Evolutionary conservation across 192 early-diverging fungal genomes (phyloP), one percentile per base, ranked within the genome.

Genomic region (Piromyces sp.): DNA sequence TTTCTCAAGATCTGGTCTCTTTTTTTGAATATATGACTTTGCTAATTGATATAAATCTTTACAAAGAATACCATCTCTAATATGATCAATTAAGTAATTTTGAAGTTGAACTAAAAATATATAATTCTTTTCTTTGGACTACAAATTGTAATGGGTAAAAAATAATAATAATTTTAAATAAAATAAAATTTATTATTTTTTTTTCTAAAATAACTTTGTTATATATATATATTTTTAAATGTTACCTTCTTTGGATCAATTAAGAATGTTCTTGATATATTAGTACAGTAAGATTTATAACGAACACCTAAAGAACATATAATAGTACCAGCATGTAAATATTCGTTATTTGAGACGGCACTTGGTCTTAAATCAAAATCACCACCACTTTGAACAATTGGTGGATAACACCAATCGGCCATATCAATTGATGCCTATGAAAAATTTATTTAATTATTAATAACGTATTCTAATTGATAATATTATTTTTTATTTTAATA

Each of bases 371-470:
- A 87, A 82, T 97, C 93, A 85, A 96, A 99, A 38, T 91, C 88
- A 51, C 97, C 97, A 81, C 98, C 98, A 87, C 95, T 96, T 87
- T 98, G 97, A 82, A 99, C 93, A 80, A 97, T 95, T 13, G 98
- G 98, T 13, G 92, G 87, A 78, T 96, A 95, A 83, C 95, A 95
- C 94, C 94, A 95, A 79, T 99, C 98, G 15, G 91, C 86, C 81
- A 90, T 88, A 26, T 92, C 93, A 37, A 89, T 85, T 68, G 51
- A n/a, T 68, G 51, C 51, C 51, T 68, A n/a, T n/a, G 4, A n/a
- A 68, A 68, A n/a, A 13, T 13, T 22, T 38, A 38, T 13, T 14
- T 38, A 1, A 38, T 38, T 38, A 38, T 13, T 38, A 38, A 14
- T 38, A 38, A n/a, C n/a, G n/a, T n/a, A n/a, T n/a, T n/a, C n/a